Base-by-base conservation (phyloP, 2,329 filamentous ascomycete genomes). In the Chrysosporium queenslandicum region DNA sequence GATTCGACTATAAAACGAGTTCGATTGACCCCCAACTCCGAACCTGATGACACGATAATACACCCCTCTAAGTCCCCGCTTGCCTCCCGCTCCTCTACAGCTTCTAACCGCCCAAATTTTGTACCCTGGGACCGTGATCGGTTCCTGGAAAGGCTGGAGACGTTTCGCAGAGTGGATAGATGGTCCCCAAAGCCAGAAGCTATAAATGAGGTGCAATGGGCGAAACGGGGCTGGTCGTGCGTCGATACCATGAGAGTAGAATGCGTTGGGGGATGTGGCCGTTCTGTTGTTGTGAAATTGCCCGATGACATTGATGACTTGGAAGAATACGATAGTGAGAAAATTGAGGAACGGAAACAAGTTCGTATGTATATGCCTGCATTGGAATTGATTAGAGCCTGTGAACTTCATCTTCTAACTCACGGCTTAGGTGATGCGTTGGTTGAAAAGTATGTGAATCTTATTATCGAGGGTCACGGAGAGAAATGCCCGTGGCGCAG, bases 121-220 rank as follows among this genome's bases (percentile, higher is more conserved):
- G 86, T 86, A 50, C 91, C 92, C 0, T 86, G 83, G 71, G 90
- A 92, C 66, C 85, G 92, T 50, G 81, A 82, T 36, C 82, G 87
- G 59, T 89, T 97, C 56, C 75, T 97, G 9, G 81, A 79, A 60
- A 76, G 92, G 21, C 75, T 98, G 25, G 85, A 85, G 55, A 94
- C 88, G 0, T 98, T 94, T 64, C 86, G 91, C 63, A 88, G 91
- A 59, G 82, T 97, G 45, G 92, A 88, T 50, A 80, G 86, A 65
- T 98, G 91, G 91, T 85, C 86, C n/a, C 86, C 87, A 0, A 97
- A 97, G 66, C 90, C 92, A 0, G 80, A 90, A 49, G 77, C 76
- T 30, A 83, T 97, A 60, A 88, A 82, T 64, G 92, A 97, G 69
- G 82, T 96, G 6, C 85, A 89, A 66, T 98, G 92, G 92, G 90